These are phyloP conservation scores for Solanum ossicruentum DNA, from an alignment of 257 asterid species.

Conservation along the genomic window DNA sequence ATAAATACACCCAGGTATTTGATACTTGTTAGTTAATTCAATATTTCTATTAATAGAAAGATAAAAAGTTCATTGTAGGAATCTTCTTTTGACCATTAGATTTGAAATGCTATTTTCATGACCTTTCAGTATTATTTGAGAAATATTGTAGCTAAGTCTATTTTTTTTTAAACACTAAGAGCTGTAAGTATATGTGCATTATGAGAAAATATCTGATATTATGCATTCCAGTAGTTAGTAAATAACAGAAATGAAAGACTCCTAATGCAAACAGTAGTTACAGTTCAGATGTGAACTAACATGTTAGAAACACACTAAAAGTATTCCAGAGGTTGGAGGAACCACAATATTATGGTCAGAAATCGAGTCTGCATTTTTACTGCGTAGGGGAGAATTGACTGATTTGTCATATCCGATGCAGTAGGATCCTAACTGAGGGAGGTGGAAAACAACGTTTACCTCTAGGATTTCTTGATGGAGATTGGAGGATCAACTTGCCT, in stretches of 20 bases:
- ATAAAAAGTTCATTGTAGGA: neutral
- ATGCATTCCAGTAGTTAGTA: neutral
- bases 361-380: neutral
- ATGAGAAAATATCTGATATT: neutral
- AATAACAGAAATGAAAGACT: neutral
- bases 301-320: neutral
- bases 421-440: neutral
- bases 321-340: neutral
- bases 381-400: neutral
- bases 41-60: neutral
- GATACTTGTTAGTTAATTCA: neutral
- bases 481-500: neutral
- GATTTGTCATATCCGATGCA: neutral
- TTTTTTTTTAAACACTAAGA: neutral
- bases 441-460: neutral
- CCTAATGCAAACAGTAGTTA: neutral
- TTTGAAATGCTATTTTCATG: neutral
- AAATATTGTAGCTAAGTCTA: neutral
- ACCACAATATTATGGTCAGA: neutral
- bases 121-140: neutral
- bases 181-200: neutral
- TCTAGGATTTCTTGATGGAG: neutral
- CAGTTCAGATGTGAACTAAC: neutral
- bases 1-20: slow-evolving; percentile 51
- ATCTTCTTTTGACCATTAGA: neutral